Conservation (phyloP, 78 protist species). For the Mantamonas sphyraenae region DNA sequence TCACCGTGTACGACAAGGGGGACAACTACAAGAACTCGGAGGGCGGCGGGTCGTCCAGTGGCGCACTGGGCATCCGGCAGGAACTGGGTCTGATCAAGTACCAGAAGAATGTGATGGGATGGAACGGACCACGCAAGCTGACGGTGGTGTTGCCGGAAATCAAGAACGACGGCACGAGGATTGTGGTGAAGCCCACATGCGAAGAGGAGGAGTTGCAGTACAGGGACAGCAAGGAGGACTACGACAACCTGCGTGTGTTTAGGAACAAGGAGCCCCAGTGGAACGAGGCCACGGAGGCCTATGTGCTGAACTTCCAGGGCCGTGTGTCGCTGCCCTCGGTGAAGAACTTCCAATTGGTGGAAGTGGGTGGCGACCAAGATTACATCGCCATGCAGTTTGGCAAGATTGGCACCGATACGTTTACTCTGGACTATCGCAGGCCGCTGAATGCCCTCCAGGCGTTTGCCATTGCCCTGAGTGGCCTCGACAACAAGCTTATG, state of each 20-base stretch:
- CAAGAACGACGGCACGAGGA: conserved; percentile 3
- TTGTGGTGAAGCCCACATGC: background rate
- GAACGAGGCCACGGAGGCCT: conserved; percentile 49
- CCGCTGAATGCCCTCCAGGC: conserved; percentile 51
- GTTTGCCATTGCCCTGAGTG: conserved; percentile 35
- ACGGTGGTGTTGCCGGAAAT: conserved; percentile 28
- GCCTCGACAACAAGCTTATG: conserved; percentile 45
- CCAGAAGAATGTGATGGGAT: conserved; percentile 36
- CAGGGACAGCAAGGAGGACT: background rate
- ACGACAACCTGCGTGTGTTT: conserved; percentile 12
- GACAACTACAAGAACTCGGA: conserved; percentile 5
- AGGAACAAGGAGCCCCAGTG: conserved; percentile 43
- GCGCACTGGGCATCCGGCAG: too few species aligned
- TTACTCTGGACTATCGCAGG: conserved; percentile 44
- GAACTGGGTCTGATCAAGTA: too few species aligned
- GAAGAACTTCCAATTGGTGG: conserved; percentile 74
- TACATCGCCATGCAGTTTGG: conserved; percentile 52
- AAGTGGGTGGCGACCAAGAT: background rate
- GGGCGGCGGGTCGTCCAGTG: too few species aligned
- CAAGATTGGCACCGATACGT: conserved; percentile 13
- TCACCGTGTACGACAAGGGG: conserved; percentile 32
- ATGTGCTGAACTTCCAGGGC: conserved; percentile 62
- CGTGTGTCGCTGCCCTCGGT: conserved; percentile 60
- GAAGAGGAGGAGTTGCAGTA: background rate
- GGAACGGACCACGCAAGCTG: conserved; percentile 54